These are phyloP conservation scores for Aquanectria penicillioides DNA, from an alignment of 2,329 filamentous ascomycete species.

Conservation along the genomic window DNA sequence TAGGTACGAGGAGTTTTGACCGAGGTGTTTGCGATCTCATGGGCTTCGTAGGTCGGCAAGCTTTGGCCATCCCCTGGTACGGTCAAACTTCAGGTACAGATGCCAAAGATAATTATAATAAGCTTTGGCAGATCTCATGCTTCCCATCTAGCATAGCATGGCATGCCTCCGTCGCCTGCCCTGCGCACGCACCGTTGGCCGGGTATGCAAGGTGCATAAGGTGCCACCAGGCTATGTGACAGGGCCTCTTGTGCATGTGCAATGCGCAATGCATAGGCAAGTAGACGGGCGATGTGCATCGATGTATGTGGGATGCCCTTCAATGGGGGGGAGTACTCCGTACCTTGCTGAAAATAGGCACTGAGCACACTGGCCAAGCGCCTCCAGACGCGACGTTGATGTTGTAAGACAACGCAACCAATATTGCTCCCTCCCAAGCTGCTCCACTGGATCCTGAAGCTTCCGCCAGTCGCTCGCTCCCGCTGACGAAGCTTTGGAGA, in stretches of 20 bases:
- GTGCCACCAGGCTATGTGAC: constrained; percentile 33
- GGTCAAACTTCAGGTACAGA: constrained; percentile 18
- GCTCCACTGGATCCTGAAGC: no score
- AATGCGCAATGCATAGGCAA: constrained; percentile 23
- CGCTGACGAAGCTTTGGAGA: neutral
- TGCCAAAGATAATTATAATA: constrained; percentile 20
- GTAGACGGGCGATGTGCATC: constrained; percentile 20
- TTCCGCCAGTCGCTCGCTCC: no score
- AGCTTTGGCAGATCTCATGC: constrained; percentile 40
- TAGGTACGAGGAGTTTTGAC: neutral
- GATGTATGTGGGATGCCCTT: constrained; percentile 23
- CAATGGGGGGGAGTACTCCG: neutral
- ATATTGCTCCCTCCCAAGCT: neutral
- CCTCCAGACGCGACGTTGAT: no score
- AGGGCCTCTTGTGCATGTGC: constrained; percentile 27
- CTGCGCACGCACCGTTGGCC: constrained; percentile 37
- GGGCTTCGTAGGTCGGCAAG: neutral
- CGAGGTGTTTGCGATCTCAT: neutral
- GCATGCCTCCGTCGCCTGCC: constrained; percentile 25
- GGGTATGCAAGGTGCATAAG: constrained; percentile 43
- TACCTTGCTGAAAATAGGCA: neutral
- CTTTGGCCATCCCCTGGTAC: constrained; percentile 10
- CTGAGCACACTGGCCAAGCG: no score
- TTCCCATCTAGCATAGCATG: constrained; percentile 37
- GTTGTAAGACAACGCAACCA: neutral